Conservation (phyloP, 495 filamentous ascomycete species). For the Penicillium arizonense region DNA sequence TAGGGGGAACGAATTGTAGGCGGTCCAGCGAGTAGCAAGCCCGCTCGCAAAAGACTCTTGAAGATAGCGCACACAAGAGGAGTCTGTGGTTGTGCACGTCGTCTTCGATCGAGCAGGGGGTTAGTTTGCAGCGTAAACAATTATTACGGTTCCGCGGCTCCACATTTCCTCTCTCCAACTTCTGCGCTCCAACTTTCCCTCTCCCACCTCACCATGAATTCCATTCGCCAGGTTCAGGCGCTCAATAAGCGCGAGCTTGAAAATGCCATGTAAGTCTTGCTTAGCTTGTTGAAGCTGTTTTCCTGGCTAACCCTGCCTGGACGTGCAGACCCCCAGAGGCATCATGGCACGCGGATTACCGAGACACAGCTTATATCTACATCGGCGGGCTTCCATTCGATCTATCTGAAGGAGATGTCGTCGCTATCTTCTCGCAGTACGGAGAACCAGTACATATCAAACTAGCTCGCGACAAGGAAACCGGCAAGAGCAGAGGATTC, state of each 20-base stretch:
- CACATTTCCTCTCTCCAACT: slow-evolving; percentile 21
- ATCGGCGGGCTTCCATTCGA: slow-evolving; percentile 94
- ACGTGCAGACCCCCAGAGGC: slow-evolving; percentile 65
- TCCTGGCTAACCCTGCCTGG: slow-evolving; percentile 8
- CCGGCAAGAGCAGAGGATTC: slow-evolving; percentile 90
- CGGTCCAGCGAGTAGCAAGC: neutral
- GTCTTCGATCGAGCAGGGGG: slow-evolving; percentile 14
- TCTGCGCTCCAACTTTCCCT: slow-evolving; percentile 11
- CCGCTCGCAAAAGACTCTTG: neutral
- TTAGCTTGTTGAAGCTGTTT: neutral
- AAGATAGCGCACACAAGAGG: neutral
- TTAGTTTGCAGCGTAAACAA: slow-evolving; percentile 24
- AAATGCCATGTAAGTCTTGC: slow-evolving; percentile 61
- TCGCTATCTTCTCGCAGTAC: slow-evolving; percentile 96
- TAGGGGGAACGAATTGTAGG: neutral
- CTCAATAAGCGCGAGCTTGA: slow-evolving; percentile 96
- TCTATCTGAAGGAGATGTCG: slow-evolving; percentile 90
- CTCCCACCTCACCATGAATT: slow-evolving; percentile 64
- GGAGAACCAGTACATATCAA: slow-evolving; percentile 92
- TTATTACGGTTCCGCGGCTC: slow-evolving; percentile 32
- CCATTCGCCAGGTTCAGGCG: slow-evolving; percentile 83
- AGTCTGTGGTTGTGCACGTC: neutral
- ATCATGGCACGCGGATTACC: slow-evolving; percentile 97
- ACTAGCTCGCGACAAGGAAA: slow-evolving; percentile 89
- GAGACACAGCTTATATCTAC: slow-evolving; percentile 95